Percentiles rank a stretch among this genome's conserved stretches.
Evolutionary conservation across 129 eudicot genomes (phyloP).

Genomic region (Flaveria ramosissima): DNA sequence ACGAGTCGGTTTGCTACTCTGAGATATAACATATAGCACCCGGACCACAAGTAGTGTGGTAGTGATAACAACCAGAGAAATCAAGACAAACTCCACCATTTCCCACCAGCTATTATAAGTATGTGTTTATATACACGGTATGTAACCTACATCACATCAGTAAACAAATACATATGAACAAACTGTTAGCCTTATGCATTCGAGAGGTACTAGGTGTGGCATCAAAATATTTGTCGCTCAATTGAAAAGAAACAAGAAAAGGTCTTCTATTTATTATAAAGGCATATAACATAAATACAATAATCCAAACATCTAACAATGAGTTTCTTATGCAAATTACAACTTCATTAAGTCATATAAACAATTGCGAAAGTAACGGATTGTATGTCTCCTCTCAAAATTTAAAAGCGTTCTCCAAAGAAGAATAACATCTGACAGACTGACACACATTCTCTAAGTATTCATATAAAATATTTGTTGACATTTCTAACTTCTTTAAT

Average conservation of each 20-base stretch:
- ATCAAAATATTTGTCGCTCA: background rate
- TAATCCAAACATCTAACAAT: background rate
- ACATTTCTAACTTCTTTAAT: background rate
- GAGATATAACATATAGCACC: conserved; percentile 49
- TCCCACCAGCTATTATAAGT: conserved; percentile 5
- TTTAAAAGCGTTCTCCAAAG: background rate
- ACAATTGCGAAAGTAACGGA: background rate
- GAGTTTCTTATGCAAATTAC: conserved; percentile 8
- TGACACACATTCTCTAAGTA: background rate
- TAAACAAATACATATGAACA: background rate
- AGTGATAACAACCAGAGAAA: conserved; percentile 37
- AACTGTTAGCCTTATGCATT: background rate
- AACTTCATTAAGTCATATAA: background rate
- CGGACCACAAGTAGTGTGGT: conserved; percentile 47
- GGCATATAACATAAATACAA: background rate
- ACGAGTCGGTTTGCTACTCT: conserved; percentile 57
- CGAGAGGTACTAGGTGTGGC: background rate
- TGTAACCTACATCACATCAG: conserved; percentile 17
- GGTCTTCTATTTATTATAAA: background rate
- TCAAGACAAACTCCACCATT: conserved; percentile 23
- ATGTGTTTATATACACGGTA: conserved; percentile 7
- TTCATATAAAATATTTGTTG: background rate
- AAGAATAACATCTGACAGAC: background rate
- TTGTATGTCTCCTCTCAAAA: background rate
- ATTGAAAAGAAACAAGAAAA: conserved; percentile 1